Conservation (phyloP, 495 filamentous ascomycete genomes). For the Friedmanniomyces endolithicus region DNA sequence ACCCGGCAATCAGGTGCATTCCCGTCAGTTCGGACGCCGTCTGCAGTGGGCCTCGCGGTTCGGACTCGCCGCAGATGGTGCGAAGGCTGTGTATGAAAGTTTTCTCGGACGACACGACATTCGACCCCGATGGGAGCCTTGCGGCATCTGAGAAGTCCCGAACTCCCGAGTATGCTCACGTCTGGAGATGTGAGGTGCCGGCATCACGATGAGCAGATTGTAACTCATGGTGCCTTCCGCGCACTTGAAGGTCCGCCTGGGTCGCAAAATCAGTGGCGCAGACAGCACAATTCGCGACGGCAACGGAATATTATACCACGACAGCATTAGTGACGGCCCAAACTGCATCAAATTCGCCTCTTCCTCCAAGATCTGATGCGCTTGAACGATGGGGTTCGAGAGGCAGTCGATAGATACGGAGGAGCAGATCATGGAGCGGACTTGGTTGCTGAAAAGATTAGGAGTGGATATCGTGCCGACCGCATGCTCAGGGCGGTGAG, state of each 20-base stretch:
- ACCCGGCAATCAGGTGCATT: no score
- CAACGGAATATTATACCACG: conserved; percentile 22
- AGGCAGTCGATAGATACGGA: conserved; percentile 39
- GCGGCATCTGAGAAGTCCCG: conserved; percentile 33
- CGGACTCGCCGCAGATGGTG: conserved; percentile 40
- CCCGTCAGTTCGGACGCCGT: conserved; percentile 35
- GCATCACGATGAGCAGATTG: conserved; percentile 47
- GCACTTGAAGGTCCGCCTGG: conserved; percentile 44
- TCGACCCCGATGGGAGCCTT: conserved; percentile 41
- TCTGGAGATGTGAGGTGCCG: conserved; percentile 59
- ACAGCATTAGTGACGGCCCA: conserved; percentile 23
- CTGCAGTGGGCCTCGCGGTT: conserved; percentile 32
- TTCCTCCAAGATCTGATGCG: conserved; percentile 40
- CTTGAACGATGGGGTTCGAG: conserved; percentile 42
- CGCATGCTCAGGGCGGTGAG: conserved; percentile 38
- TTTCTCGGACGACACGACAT: conserved; percentile 41
- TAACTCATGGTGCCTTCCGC: conserved; percentile 46
- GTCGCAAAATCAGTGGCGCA: conserved; percentile 34
- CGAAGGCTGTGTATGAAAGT: conserved; percentile 26
- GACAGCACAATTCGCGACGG: background rate
- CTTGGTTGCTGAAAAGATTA: conserved; percentile 34
- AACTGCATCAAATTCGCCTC: conserved; percentile 31
- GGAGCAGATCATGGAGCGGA: conserved; percentile 38
- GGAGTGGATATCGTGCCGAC: conserved; percentile 34
- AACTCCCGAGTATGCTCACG: conserved; percentile 49